Base-by-base conservation (phyloP, 306 rosid species). In the Cucumis hystrix region DNA sequence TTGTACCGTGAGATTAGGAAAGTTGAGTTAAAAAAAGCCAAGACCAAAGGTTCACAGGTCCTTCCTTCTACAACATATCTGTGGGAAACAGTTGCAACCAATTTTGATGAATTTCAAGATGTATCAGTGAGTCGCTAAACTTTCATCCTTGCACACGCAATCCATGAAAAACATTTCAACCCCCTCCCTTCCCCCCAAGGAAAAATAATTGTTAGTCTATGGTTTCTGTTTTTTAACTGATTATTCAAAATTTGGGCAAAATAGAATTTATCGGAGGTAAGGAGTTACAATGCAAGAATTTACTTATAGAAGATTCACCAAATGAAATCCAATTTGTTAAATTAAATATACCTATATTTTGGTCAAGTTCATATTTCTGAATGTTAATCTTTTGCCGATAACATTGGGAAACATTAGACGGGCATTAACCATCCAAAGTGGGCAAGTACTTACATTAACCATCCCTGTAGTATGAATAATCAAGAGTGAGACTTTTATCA, bases 81-180 rank as follows among this genome's bases (percentile, higher is more conserved):
- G 82, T 93, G 98, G 98, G 98, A 93, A 86, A 79, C 93, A 9
- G 92, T 91, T 40, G 98, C 98, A 79, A 91, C 97, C 83, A 91
- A 87, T 86, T 89, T 93, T 79, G 98, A 91, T 80, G 98, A 93
- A 91, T 93, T 93, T 84, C 90, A 84, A 83, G 96, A 87, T 86
- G 97, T 91, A 72, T 82, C 93, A 30, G 97, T 93, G 83, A 91
- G 98, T 88, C 77, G 74, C 75, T 77, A 61, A 67, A 79, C 62
- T 18, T 78, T 79, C 75, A 16, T 77, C 59, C 83, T 77, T 78
- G 28, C 75, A 77, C 59, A 58, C 83, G 67, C 55, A 72, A 49
- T 7, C 16, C 59, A n/a, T 72, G 61, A 39, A 23, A 28, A 45
- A 23, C 58, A 25, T 43, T 67, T 45, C 74, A n/a, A 21, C 0